phyloP scores from a whole-genome alignment of 192 early-diverging fungal species.

The Gryganskiella cystojenkinii region DNA sequence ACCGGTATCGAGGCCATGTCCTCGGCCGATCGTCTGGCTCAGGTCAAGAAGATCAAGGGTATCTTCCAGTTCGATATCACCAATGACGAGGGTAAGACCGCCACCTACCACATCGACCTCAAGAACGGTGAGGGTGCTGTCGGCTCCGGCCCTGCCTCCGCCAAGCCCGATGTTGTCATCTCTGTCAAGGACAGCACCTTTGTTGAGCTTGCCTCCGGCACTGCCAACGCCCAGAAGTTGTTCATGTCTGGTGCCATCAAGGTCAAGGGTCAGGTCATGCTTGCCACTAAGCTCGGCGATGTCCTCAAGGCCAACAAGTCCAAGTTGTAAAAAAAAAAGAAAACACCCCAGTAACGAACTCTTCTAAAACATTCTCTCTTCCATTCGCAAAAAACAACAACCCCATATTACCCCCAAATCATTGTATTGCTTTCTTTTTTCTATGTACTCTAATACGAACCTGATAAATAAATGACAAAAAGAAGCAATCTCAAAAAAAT shows the following conservation, averaged over 20 bases:
- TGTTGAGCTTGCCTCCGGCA: slow-evolving; percentile 84
- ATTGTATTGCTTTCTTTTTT: slow-evolving; percentile 6
- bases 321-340: slow-evolving; percentile 64
- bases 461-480: slow-evolving; percentile 19
- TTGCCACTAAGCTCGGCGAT: slow-evolving; percentile 72
- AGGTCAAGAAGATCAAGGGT: slow-evolving; percentile 79
- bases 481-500: slow-evolving; percentile 8
- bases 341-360: not conserved
- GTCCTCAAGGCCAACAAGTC: slow-evolving; percentile 69
- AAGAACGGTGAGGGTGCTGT: slow-evolving; percentile 77
- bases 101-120: slow-evolving; percentile 85
- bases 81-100: slow-evolving; percentile 69
- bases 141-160: slow-evolving; percentile 70
- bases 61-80: slow-evolving; percentile 85
- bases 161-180: slow-evolving; percentile 76
- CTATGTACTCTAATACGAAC: slow-evolving; percentile 40
- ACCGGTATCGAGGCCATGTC: slow-evolving; percentile 63
- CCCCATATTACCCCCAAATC: not conserved
- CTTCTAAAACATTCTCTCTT: not conserved
- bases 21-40: slow-evolving; percentile 67
- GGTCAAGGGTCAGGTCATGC: slow-evolving; percentile 77
- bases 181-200: slow-evolving; percentile 81
- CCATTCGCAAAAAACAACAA: not conserved
- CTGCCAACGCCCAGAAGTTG: slow-evolving; percentile 84
- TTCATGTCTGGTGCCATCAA: slow-evolving; percentile 92